Percentiles rank a stretch among this genome's conserved stretches.
Conservation (phyloP, 2,329 filamentous ascomycete genomes). For the Exophiala bonariae region DNA sequence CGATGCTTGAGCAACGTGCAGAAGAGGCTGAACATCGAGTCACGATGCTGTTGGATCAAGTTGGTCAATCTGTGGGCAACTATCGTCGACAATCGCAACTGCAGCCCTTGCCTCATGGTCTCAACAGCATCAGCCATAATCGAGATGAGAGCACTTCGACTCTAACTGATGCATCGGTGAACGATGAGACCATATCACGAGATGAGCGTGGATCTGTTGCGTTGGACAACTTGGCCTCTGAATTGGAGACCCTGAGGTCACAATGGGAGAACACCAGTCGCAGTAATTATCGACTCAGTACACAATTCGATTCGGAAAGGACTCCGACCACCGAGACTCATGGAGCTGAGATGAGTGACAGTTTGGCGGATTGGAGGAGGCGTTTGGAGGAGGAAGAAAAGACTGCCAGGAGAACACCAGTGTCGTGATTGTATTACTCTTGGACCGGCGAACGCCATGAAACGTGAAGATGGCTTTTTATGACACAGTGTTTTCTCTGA, state of each 20-base stretch:
- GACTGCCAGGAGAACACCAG: slow-evolving; percentile 9
- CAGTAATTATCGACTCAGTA: slow-evolving; percentile 88
- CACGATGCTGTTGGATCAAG: slow-evolving; percentile 87
- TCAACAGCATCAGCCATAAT: slow-evolving; percentile 21
- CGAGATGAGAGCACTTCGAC: slow-evolving; percentile 34
- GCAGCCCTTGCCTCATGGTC: slow-evolving; percentile 30
- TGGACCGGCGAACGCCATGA: too few species aligned
- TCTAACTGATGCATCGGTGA: slow-evolving; percentile 37
- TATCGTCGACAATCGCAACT: slow-evolving; percentile 75
- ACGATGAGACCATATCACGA: slow-evolving; percentile 44
- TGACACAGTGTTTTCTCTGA: slow-evolving; percentile 1
- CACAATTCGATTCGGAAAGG: slow-evolving; percentile 81
- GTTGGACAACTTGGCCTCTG: slow-evolving; percentile 85
- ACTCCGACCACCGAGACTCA: slow-evolving; percentile 48
- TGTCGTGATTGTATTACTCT: not conserved
- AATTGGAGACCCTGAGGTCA: slow-evolving; percentile 83
- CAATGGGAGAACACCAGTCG: slow-evolving; percentile 98
- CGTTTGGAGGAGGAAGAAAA: slow-evolving; percentile 64
- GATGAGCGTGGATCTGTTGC: slow-evolving; percentile 66
- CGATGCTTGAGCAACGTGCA: slow-evolving; percentile 76
- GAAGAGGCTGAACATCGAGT: slow-evolving; percentile 91
- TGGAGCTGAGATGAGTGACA: slow-evolving; percentile 60
- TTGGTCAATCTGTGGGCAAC: slow-evolving; percentile 89
- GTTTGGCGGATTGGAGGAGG: slow-evolving; percentile 77
- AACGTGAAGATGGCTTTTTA: slow-evolving; percentile 1